A percentile compares a stretch with the other conserved stretches of the same genome.
phyloP scores from a whole-genome alignment of 2,329 filamentous ascomycete genomes.

The Penicillium concentricum region DNA sequence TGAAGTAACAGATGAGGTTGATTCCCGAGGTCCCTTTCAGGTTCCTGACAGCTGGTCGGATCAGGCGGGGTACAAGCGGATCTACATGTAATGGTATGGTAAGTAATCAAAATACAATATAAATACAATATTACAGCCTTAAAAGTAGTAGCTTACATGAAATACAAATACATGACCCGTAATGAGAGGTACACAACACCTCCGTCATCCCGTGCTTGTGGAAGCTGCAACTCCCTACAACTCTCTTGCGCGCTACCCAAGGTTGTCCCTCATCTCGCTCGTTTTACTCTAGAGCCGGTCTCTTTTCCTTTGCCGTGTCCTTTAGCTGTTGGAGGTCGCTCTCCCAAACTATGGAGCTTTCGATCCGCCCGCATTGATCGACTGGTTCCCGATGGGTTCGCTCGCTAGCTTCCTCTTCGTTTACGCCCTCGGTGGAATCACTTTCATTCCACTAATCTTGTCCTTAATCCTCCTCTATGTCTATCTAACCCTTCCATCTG shows the following conservation, averaged over 20 bases:
- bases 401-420: conserved; percentile 63
- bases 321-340: conserved; percentile 2
- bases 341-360: conserved; percentile 34
- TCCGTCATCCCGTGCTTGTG: conserved; percentile 18
- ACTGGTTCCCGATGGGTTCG: conserved; percentile 42
- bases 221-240: conserved; percentile 14
- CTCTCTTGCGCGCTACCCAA: conserved; percentile 8
- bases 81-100: not conserved
- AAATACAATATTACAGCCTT: not conserved
- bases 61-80: conserved; percentile 17
- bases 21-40: not conserved
- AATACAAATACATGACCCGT: conserved; percentile 5
- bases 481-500: conserved; percentile 64
- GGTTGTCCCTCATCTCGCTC: conserved; percentile 5
- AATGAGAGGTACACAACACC: conserved; percentile 8
- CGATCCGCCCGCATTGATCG: conserved; percentile 31
- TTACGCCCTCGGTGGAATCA: conserved; percentile 84
- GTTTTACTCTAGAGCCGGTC: conserved; percentile 17
- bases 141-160: not conserved
- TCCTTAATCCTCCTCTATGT: conserved; percentile 62
- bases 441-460: conserved; percentile 75
- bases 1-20: not conserved
- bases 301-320: conserved; percentile 9
- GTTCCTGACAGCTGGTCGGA: conserved; percentile 26
- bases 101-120: not conserved